Conservation (phyloP, 805 yeast genomes). For the Tetrapisispora taiwanensis region DNA sequence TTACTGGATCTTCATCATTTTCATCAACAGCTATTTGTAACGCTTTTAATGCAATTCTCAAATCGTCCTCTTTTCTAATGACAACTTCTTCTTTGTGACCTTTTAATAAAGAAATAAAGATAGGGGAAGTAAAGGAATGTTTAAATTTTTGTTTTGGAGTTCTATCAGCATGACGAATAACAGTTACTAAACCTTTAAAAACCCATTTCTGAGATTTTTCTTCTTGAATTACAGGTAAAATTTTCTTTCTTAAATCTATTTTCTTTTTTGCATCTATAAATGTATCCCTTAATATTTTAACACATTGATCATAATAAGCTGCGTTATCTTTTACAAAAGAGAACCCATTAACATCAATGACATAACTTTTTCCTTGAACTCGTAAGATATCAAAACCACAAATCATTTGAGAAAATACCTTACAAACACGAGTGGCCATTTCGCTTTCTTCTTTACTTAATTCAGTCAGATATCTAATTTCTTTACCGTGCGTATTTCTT, state of each 20-base stretch:
- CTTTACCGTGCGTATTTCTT: constrained; percentile 95
- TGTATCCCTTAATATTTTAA: constrained; percentile 63
- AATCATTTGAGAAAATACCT: constrained; percentile 78
- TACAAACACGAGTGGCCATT: constrained; percentile 72
- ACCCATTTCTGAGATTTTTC: constrained; percentile 78
- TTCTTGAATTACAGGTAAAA: constrained; percentile 29
- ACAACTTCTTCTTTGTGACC: constrained; percentile 96
- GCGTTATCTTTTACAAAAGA: constrained; percentile 91
- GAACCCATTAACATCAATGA: constrained; percentile 96
- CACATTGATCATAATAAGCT: constrained; percentile 75
- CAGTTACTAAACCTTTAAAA: constrained; percentile 83
- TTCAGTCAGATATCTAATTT: constrained; percentile 80
- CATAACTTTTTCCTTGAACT: constrained; percentile 79
- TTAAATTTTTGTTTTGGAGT: constrained; percentile 98
- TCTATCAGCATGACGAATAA: constrained; percentile 94
- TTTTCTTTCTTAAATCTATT: constrained; percentile 33
- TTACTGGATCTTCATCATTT: constrained; percentile 68
- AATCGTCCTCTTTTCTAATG: constrained; percentile 78
- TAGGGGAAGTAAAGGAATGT: constrained; percentile 81
- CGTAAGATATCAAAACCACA: constrained; percentile 94
- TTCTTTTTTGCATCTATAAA: constrained; percentile 54
- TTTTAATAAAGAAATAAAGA: constrained; percentile 75
- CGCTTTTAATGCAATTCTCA: constrained; percentile 76
- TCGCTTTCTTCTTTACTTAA: constrained; percentile 61
- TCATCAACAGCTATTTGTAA: constrained; percentile 73